Percentiles rank a stretch among this genome's conserved stretches.
Conservation (phyloP, 192 early-diverging fungal species). For the Umbelopsis vinacea region DNA sequence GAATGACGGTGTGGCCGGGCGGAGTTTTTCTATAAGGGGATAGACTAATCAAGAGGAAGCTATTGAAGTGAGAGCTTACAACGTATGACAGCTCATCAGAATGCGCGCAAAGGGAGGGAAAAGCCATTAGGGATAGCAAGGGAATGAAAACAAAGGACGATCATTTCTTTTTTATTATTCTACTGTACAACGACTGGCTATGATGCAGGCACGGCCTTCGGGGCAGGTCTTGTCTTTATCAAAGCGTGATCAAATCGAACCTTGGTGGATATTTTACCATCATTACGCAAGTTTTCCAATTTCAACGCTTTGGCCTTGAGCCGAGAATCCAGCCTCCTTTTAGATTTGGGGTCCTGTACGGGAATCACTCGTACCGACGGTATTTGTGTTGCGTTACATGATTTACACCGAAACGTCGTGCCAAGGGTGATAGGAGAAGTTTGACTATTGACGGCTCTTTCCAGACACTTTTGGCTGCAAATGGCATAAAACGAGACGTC, state of each 20-base stretch:
- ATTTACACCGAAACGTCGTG: slow-evolving; percentile 1
- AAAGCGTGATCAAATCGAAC: slow-evolving; percentile 7
- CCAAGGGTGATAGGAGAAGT: slow-evolving; percentile 11
- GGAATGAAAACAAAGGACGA: neutral
- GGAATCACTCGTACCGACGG: slow-evolving; percentile 10
- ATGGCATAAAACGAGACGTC: slow-evolving; percentile 13
- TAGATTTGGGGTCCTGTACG: neutral
- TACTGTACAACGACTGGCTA: neutral
- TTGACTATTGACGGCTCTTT: slow-evolving; percentile 14
- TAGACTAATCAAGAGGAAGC: neutral
- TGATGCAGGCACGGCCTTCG: neutral
- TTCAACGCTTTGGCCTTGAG: neutral
- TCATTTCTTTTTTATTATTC: slow-evolving; percentile 13
- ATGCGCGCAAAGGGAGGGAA: neutral
- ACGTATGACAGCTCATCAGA: too few species aligned
- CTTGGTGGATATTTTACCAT: neutral
- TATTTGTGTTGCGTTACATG: slow-evolving; percentile 5
- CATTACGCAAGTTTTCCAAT: neutral
- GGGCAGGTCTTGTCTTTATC: neutral
- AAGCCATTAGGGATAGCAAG: neutral
- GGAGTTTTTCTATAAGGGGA: neutral
- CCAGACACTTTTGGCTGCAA: slow-evolving; percentile 12
- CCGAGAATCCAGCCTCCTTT: neutral
- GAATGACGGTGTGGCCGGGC: neutral
- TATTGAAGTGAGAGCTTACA: too few species aligned